phyloP scores from a whole-genome alignment of 441 rosid genomes.

The Erodium texanum region DNA sequence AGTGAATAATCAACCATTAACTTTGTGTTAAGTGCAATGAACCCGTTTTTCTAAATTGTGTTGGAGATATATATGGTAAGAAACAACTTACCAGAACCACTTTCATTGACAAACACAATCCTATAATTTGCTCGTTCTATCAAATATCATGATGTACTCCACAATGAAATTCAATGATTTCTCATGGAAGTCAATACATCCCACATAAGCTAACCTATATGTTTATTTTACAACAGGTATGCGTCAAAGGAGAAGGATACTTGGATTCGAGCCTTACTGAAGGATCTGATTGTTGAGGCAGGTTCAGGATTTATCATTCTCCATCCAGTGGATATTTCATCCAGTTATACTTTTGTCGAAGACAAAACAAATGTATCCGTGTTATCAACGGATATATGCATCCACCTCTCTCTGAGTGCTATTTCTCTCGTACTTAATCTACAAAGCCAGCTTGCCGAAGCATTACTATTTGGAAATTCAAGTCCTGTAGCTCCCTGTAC shows the following conservation, averaged over 20 bases:
- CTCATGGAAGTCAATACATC: not conserved
- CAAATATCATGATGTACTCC: not conserved
- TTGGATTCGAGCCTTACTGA: slow-evolving; percentile 83
- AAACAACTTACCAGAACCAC: not conserved
- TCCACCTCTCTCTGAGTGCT: slow-evolving; percentile 86
- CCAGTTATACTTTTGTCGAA: slow-evolving; percentile 83
- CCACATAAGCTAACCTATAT: not conserved
- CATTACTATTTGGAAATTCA: slow-evolving; percentile 87
- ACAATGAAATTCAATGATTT: not conserved
- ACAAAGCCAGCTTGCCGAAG: slow-evolving; percentile 70
- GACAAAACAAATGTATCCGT: slow-evolving; percentile 88
- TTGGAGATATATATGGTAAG: not conserved
- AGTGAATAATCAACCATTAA: too few relatives aligned
- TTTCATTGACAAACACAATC: not conserved
- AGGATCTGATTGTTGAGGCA: slow-evolving; percentile 83
- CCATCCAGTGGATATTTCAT: slow-evolving; percentile 84
- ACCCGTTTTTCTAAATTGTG: too few relatives aligned
- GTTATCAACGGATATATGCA: slow-evolving; percentile 72
- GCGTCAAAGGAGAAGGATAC: slow-evolving; percentile 93
- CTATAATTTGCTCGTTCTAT: not conserved
- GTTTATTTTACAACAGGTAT: slow-evolving; percentile 43
- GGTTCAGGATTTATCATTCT: slow-evolving; percentile 96
- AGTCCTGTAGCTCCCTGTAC: slow-evolving; percentile 81
- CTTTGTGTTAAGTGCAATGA: too few relatives aligned
- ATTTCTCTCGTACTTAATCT: slow-evolving; percentile 83